phyloP scores from a whole-genome alignment of 169 alveolate species.

The Plasmodium knowlesi region DNA sequence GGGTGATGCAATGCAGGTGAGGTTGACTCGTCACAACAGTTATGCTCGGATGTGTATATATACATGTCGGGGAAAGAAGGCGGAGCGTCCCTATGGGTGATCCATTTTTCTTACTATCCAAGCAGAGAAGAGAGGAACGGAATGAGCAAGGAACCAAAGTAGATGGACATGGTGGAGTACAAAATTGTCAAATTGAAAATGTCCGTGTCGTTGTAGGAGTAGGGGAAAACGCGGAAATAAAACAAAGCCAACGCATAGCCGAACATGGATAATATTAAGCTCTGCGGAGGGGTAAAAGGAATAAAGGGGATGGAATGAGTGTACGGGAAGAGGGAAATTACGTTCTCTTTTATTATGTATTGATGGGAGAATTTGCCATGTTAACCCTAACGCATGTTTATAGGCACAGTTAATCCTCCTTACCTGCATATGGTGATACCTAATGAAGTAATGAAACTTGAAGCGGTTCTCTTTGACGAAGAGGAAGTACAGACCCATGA shows the following conservation, averaged over 20 bases:
- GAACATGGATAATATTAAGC: constrained; percentile 62
- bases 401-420: not conserved
- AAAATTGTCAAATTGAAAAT: constrained; percentile 50
- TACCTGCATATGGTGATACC: constrained; percentile 73
- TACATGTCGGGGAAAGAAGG: not conserved
- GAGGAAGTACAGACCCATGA: constrained; percentile 61
- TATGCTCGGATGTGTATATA: not conserved
- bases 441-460: constrained; percentile 65
- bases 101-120: constrained; percentile 43
- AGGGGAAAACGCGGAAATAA: constrained; percentile 69
- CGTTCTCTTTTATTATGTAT: not conserved
- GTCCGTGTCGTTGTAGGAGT: constrained; percentile 68
- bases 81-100: not conserved
- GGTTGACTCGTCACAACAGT: not conserved
- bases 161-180: constrained; percentile 67
- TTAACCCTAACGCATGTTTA: not conserved
- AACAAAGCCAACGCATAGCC: constrained; percentile 73
- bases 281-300: not conserved
- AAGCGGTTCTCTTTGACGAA: constrained; percentile 68
- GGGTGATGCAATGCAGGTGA: not conserved
- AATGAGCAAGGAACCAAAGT: constrained; percentile 53
- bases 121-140: constrained; percentile 55
- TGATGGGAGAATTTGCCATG: not conserved
- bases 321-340: not conserved
- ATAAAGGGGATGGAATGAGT: not conserved